These are phyloP conservation scores for Camelina laxa DNA, from an alignment of 345 rosid species.

Conservation along the genomic window DNA sequence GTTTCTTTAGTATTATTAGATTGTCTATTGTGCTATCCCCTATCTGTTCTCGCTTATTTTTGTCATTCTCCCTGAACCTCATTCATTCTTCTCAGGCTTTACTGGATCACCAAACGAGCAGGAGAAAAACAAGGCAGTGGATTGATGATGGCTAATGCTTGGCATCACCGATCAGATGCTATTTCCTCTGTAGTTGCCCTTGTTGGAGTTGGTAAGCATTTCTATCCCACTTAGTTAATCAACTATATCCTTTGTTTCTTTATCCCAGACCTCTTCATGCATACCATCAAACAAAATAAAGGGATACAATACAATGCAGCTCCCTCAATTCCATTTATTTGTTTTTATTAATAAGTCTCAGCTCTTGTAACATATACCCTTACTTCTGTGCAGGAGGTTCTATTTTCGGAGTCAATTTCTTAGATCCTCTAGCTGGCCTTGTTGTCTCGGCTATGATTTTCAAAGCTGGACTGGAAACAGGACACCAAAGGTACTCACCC, in stretches of 20 bases:
- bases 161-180: constrained; percentile 99
- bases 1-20: constrained; percentile 2
- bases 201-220: constrained; percentile 77
- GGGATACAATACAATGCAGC: constrained; percentile 4
- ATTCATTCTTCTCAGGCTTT: constrained; percentile 58
- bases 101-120: constrained; percentile 88
- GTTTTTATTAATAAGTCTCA: neutral
- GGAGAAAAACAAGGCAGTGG: constrained; percentile 91
- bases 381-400: constrained; percentile 76
- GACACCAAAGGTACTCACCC: constrained; percentile 74
- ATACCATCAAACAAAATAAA: neutral
- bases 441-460: constrained; percentile 88
- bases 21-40: constrained; percentile 6
- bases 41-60: constrained; percentile 9
- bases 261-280: constrained; percentile 4
- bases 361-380: neutral
- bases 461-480: constrained; percentile 79
- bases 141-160: constrained; percentile 96
- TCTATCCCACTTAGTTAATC: neutral
- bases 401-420: constrained; percentile 75
- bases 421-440: constrained; percentile 95
- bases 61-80: neutral
- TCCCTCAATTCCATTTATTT: neutral
- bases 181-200: constrained; percentile 90
- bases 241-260: neutral